Conservation (phyloP, 1,284 basidiomycete species). For the Rhodotorula sp. region DNA sequence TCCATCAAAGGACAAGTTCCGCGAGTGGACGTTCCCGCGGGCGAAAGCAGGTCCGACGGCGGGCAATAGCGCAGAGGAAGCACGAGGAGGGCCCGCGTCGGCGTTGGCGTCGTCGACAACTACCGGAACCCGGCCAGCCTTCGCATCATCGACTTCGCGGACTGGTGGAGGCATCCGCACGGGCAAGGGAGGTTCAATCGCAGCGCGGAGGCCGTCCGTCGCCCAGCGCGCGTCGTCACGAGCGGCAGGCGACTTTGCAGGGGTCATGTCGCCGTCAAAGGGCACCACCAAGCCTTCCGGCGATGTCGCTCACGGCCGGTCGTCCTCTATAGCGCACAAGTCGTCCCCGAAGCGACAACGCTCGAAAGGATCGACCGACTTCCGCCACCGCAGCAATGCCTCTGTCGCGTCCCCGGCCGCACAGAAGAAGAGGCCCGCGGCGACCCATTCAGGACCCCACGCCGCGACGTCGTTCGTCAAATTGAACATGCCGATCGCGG, state of each 20-base stretch:
- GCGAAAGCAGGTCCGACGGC: not conserved
- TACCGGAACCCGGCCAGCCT: too few relatives aligned
- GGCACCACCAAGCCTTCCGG: not conserved
- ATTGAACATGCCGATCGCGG: too few relatives aligned
- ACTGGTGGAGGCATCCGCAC: not conserved
- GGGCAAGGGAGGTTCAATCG: not conserved
- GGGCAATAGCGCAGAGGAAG: not conserved
- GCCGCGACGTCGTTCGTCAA: too few relatives aligned
- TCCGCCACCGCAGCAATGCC: constrained; percentile 3
- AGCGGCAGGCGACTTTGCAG: too few relatives aligned
- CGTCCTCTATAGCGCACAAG: constrained; percentile 1
- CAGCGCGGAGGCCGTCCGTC: not conserved
- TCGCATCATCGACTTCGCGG: not conserved
- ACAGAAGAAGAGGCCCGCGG: too few relatives aligned
- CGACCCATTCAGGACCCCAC: too few relatives aligned
- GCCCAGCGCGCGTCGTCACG: not conserved
- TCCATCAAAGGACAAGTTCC: constrained; percentile 24
- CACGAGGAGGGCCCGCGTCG: too few relatives aligned
- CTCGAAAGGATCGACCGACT: constrained; percentile 10
- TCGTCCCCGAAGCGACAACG: constrained; percentile 5
- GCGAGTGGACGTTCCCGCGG: constrained; percentile 28
- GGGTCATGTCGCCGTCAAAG: not conserved
- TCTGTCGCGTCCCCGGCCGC: not conserved
- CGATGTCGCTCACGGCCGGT: not conserved
- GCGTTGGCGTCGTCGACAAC: too few relatives aligned